These are phyloP conservation scores for Fusarium chuoi DNA, from an alignment of 2,329 filamentous ascomycete species.

Conservation along the genomic window DNA sequence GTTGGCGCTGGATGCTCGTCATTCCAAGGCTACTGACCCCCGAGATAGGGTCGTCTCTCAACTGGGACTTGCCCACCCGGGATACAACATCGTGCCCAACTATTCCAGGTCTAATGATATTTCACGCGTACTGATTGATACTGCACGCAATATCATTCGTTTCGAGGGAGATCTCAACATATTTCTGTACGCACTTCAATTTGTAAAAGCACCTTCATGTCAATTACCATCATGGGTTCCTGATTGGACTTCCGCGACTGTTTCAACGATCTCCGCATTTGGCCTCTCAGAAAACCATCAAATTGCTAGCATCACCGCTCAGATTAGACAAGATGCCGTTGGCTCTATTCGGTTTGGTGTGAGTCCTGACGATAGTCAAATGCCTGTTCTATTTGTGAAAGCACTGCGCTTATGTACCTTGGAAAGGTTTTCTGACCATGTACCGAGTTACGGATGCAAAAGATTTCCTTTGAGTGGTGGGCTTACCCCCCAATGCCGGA, in stretches of 20 bases:
- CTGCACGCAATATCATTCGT: not conserved
- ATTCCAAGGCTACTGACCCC: not conserved
- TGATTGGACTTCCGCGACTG: not conserved
- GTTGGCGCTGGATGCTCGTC: not conserved
- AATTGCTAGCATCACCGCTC: not conserved
- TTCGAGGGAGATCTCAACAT: not conserved
- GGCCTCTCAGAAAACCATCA: not conserved
- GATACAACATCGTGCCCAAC: not conserved
- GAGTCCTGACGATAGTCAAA: not conserved
- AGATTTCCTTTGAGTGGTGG: not conserved
- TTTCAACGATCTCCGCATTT: not conserved
- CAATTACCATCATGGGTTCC: not conserved
- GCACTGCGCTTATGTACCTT: not conserved
- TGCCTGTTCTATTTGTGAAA: not conserved
- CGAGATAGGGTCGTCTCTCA: not conserved
- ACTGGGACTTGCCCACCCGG: not conserved
- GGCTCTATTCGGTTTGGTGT: not conserved
- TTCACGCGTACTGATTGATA: not conserved
- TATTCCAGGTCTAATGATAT: not conserved
- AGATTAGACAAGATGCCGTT: not conserved
- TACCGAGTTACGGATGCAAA: not conserved
- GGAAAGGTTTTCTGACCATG: fast-evolving
- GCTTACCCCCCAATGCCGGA: not conserved
- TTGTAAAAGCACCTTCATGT: not conserved
- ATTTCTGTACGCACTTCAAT: not conserved